Base-by-base conservation (phyloP, 208 protist genomes). In the Acanthamoeba triangularis region DNA sequence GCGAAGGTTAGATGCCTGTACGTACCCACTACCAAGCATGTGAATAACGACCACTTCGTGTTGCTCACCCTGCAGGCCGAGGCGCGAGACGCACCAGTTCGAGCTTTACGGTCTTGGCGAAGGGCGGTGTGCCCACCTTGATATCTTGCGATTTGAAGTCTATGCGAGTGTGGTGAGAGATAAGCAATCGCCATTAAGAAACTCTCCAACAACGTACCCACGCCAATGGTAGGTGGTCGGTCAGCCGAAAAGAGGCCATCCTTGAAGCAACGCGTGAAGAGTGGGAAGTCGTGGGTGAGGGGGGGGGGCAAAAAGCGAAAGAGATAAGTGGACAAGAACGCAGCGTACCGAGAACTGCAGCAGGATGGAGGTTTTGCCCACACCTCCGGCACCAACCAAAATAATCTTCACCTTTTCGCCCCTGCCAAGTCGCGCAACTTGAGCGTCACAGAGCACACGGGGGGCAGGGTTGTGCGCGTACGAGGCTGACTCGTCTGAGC, bases 121-220 rank as follows among this genome's bases (percentile, higher is more conserved):
- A 67, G 0, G 61, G 61, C 6, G 61, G 25, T 23, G 61, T 80
- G 69, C 69, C 69, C n/a, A 80, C 30, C n/a, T 47, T 35, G 69
- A 80, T 80, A 7, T 28, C 18, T 20, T 80, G 69, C 20, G 69
- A 80, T n/a, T 80, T 80, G 37, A 80, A 80, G 69, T 80, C 69
- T 80, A 33, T 1, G 20, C 33, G 28, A 0, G 20, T 7, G 35
- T 28, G 37, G 37, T 35, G 2, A n/a, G 35, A 80, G 69, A 28
- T 28, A 33, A 80, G 18, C 69, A 80, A 20, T 23, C 28, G n/a
- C 37, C 5, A 56, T 4, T 52, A 14, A 52, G 11, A 52, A 3
- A 72, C 20, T 4, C 65, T 8, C 65, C 23, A n/a, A 30, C 11
- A 23, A 23, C 33, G 69, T 47, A 80, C 69, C 69, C 16, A 80